Percentiles rank a stretch among this genome's conserved stretches.
Conservation (phyloP, 148 eudicot species). For the Beta vulgaris region DNA sequence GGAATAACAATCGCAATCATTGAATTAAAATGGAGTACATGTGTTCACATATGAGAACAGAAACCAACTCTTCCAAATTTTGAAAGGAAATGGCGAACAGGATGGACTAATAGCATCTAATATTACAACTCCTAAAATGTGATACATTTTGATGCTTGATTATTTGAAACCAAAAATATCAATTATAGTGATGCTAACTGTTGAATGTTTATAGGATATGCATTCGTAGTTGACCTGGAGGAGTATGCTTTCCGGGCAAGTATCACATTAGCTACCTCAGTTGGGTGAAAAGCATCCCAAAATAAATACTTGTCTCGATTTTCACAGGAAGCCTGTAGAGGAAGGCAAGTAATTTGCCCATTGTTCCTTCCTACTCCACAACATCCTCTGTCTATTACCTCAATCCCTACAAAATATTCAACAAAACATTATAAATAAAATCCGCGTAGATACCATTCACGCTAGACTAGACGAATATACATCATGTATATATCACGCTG, state of each 20-base stretch:
- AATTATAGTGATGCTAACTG: conserved; percentile 54
- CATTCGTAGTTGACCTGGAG: conserved; percentile 35
- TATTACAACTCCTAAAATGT: background rate
- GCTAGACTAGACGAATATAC: background rate
- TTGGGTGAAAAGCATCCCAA: conserved; percentile 89
- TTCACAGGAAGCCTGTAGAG: conserved; percentile 59
- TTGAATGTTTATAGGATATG: conserved; percentile 61
- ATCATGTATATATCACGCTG: too few relatives aligned
- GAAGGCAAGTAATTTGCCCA: conserved; percentile 84
- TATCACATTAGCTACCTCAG: conserved; percentile 56
- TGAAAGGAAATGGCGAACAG: too few relatives aligned
- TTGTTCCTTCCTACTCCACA: conserved; percentile 91
- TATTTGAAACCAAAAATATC: background rate
- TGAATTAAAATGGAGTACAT: too few relatives aligned
- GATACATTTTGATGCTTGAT: background rate
- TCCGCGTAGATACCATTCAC: too few relatives aligned
- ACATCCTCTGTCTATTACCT: conserved; percentile 64
- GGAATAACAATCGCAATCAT: too few relatives aligned
- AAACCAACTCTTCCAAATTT: too few relatives aligned
- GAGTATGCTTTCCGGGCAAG: conserved; percentile 51
- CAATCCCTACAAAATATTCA: conserved; percentile 46
- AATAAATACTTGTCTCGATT: conserved; percentile 63
- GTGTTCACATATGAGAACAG: too few relatives aligned
- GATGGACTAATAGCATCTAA: too few relatives aligned
- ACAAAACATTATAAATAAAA: background rate